Evolutionary conservation across 2,329 filamentous ascomycete species (phyloP).

Genomic region (Apiospora rasikravindrae): DNA sequence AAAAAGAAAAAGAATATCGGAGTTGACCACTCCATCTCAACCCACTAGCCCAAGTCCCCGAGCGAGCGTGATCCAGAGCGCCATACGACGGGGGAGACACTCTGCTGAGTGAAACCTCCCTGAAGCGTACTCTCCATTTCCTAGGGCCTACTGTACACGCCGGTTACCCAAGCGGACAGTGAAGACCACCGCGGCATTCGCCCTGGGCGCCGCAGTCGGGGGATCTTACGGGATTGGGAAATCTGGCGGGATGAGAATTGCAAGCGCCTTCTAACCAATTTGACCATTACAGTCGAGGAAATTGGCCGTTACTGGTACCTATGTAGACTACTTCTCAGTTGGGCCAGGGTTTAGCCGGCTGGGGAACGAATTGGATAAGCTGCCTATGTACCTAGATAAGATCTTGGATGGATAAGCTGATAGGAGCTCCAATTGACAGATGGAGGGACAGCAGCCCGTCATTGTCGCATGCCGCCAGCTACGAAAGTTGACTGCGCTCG

Average conservation of each 20-base stretch:
- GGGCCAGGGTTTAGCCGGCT: background rate
- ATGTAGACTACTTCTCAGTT: background rate
- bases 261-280: constrained; percentile 61
- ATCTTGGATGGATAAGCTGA: background rate
- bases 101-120: constrained; percentile 77
- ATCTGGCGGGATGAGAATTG: constrained; percentile 51
- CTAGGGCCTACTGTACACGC: constrained; percentile 69
- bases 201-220: constrained; percentile 63
- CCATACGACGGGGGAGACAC: constrained; percentile 73
- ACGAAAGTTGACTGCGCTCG: background rate
- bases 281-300: constrained; percentile 66
- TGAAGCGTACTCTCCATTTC: constrained; percentile 73
- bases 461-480: background rate
- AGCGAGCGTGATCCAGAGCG: constrained; percentile 70
- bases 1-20: constrained; percentile 44
- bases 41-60: constrained; percentile 62
- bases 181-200: constrained; percentile 69
- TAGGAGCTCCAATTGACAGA: background rate
- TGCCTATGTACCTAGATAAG: background rate
- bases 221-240: constrained; percentile 61
- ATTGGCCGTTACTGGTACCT: constrained; percentile 22
- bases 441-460: background rate
- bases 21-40: constrained; percentile 62
- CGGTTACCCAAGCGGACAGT: constrained; percentile 71
- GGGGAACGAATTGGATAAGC: background rate